Evolutionary conservation across 768 basidiomycete species (phyloP), one percentile per base, ranked within the genome.

Genomic region (Trametes gibbosa): DNA sequence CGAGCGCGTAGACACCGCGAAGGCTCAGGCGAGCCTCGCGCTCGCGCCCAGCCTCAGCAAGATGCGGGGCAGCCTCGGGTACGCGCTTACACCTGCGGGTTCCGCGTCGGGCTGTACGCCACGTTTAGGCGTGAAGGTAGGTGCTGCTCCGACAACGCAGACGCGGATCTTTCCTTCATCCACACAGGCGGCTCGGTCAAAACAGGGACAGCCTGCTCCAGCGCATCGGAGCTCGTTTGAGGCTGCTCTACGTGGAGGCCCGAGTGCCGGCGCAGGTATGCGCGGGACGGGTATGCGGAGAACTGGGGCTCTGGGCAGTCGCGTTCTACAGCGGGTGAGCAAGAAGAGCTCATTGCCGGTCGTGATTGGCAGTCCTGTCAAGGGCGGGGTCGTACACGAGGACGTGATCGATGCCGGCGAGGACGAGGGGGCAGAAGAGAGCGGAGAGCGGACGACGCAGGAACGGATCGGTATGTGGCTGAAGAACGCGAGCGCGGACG

Each of bases 301-400:
- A n/a, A 5, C 13, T 37, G 27, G 24, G 12, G 25, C 19, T 8
- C 7, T 45, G 6, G 66, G 69, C 2, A 63, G 66, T 24, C 63
- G 71, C 10, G 60, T 67, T 7, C 49, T 64, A 8, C 70, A 66
- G 34, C 71, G 70, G 50, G 78, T 70, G 19, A 81, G 79, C 63
- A 76, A 75, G 70, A 75, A 76, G 66, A 72, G 76, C n/a, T 75
- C 66, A 34, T 61, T 81, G 46, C 79, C 80, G 2, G 72, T 72
- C 23, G 80, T 81, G 7, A 68, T 68, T 51, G 81, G 72, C 5
- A 81, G 79, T 57, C 79, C 80, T 2, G 76, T 77, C 56, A 81
- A 82, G 61, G 70, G 69, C 0, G 64, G 56, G 2, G 32, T 19
- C 3, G 46, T 24, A 8, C 25, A 9, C 23, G 1, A 14, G 29